Base-by-base conservation (phyloP, 805 yeast genomes). In the Maudiozyma turicensis region DNA sequence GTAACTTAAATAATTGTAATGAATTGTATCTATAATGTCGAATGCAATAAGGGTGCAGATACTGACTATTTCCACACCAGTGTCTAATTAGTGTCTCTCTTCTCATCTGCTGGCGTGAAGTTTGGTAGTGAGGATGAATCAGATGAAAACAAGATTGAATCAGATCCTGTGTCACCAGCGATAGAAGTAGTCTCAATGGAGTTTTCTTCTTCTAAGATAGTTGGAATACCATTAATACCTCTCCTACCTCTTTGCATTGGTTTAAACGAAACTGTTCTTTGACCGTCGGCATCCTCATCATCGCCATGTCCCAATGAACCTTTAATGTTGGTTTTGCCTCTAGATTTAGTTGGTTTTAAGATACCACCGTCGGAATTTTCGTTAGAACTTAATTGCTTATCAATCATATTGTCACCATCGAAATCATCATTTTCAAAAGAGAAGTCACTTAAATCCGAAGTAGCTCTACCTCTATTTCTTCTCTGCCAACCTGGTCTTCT, bases 251-350 rank as follows among this genome's bases (percentile, higher is more conserved):
- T 55, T 44, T 56, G 58, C 13, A 57, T 58, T 6, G 63, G 51
- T 48, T 64, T 59, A 48, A 71, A 62, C 32, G 67, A 61, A 13
- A 64, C 67, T 15, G 57, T 51, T 44, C 59, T 57, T 41, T 60
- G 59, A 29, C 52, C 55, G 13, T 50, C 48, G 29, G 54, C 50
- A 33, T 53, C 60, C 20, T 54, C 58, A 3, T 47, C 35, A 10
- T 40, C 43, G 6, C 13, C 26, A 32, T 51, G 50, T 3, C 53
- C 50, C 28, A 15, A 41, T 10, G 40, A 46, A 9, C 60, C 49
- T 29, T 47, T 51, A 2, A 57, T 51, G 34, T 52, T 56, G 4
- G 58, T 54, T 44, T 50, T 58, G 14, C 50, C n/a, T 46, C 35
- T 49, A 44, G 44, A 40, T 29, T 41, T 46, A 11, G 40, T 33